Base-by-base conservation (phyloP, 2,329 filamentous ascomycete genomes). In the Xylaria multiplex region DNA sequence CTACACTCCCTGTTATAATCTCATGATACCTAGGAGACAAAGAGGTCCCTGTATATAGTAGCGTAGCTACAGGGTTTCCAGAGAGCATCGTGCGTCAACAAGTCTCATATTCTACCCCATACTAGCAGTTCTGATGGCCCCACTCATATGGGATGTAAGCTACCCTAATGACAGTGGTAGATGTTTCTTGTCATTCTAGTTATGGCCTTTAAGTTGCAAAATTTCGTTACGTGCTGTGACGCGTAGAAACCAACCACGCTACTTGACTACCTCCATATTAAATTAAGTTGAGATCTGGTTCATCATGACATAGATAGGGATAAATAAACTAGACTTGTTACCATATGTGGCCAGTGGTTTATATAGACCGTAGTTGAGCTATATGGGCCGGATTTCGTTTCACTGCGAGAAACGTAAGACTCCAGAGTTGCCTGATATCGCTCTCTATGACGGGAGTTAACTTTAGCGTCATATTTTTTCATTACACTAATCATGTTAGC, bases 401-500 rank as follows among this genome's bases (percentile, higher is more conserved):
- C 13, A 88, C 81, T n/a, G 85, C 84, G 69, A 88, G 76, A 70
- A 88, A 88, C 0, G 84, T 84, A 77, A 88, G 78, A 69, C 84
- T 86, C 86, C 85, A 88, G 22, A 88, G 77, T 75, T 88, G 86
- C 46, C 83, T 75, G 37, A 87, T 81, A 74, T 88, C 81, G 66
- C 83, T 84, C 74, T 88, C 85, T 56, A 71, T 75, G 46, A 22
- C 1, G 3, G 8, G 50, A 2, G 2, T 16, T 6, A 11, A 22
- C 6, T 63, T 63, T 46, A 66, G 49, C 7, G 27, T 4, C 1
- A 65, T 54, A 52, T 37, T 40, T 53, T 67, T 70, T 66, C 59
- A 49, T 37, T n/a, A 27, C 35, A 43, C 27, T 42, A 35, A n/a
- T 46, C 7, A 52, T 37, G 11, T 64, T 13, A 16, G 53, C 43